A percentile compares a stretch with the other conserved stretches of the same genome.
Evolutionary conservation across 805 yeast species (phyloP).

Genomic region (Ogataea pini): DNA sequence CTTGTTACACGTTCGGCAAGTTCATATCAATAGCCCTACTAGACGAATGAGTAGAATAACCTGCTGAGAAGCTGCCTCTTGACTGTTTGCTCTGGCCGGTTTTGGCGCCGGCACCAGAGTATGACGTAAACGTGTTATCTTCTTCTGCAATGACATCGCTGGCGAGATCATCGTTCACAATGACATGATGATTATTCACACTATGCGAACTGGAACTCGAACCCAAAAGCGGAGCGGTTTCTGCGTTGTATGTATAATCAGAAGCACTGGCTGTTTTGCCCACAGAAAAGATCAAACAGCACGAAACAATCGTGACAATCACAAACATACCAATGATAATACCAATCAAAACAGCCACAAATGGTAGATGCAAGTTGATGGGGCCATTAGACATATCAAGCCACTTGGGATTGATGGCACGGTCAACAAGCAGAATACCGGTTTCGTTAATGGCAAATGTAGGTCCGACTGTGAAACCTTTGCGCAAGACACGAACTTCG

Average conservation of each 20-base stretch:
- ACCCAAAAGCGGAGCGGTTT: constrained; percentile 18
- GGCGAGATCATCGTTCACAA: constrained; percentile 1
- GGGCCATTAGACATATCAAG: constrained; percentile 43
- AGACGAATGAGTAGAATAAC: constrained; percentile 33
- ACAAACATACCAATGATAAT: constrained; percentile 58
- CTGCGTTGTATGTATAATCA: background rate
- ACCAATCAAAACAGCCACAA: constrained; percentile 68
- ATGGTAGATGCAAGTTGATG: constrained; percentile 62
- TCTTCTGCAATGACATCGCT: background rate
- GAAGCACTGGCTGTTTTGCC: constrained; percentile 21
- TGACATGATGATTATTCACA: background rate
- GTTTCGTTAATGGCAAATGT: constrained; percentile 21
- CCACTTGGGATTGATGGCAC: constrained; percentile 70
- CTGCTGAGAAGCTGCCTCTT: constrained; percentile 26
- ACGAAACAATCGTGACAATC: constrained; percentile 35
- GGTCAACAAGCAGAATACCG: constrained; percentile 66
- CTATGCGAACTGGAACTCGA: constrained; percentile 1
- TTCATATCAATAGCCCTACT: constrained; percentile 29
- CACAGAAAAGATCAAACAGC: constrained; percentile 38
- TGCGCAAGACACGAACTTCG: constrained; percentile 58
- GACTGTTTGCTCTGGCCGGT: constrained; percentile 3
- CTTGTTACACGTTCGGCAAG: background rate
- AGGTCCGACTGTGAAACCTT: constrained; percentile 55
- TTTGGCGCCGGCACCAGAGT: background rate
- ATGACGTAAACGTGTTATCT: background rate